Evolutionary conservation across 2,329 filamentous ascomycete genomes (phyloP).

Genomic region (Colletotrichum limetticola): DNA sequence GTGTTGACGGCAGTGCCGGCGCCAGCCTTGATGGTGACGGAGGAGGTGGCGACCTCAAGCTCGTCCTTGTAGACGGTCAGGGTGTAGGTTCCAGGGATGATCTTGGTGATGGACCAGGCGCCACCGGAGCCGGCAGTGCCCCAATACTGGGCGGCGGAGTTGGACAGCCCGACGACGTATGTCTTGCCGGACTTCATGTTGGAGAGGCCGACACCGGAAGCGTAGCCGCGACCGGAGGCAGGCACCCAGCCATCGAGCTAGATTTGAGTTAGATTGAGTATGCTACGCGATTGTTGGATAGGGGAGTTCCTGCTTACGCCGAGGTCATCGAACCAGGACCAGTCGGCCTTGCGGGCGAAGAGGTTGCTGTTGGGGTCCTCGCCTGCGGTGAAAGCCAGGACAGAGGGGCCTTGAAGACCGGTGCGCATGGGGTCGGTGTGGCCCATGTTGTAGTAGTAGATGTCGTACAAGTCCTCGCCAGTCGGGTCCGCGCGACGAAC

Average conservation of each 20-base stretch:
- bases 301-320: conserved; percentile 35
- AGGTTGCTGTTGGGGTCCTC: conserved; percentile 48
- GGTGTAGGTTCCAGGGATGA: conserved; percentile 46
- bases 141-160: conserved; percentile 50
- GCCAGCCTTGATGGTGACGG: conserved; percentile 42
- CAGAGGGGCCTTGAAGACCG: conserved; percentile 52
- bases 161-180: conserved; percentile 50
- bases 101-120: conserved; percentile 43
- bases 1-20: conserved; percentile 43
- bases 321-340: conserved; percentile 46
- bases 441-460: conserved; percentile 56
- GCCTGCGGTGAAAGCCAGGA: conserved; percentile 51
- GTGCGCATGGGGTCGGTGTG: conserved; percentile 53
- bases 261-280: not conserved
- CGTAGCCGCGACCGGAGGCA: conserved; percentile 42
- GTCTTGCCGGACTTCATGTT: conserved; percentile 52
- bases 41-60: conserved; percentile 43
- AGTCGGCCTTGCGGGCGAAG: conserved; percentile 48
- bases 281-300: no score
- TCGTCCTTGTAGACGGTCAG: conserved; percentile 48
- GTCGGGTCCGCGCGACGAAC: conserved; percentile 47
- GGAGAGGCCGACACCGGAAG: conserved; percentile 44
- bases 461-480: conserved; percentile 54
- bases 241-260: conserved; percentile 46
- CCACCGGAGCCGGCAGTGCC: conserved; percentile 40